Percentiles rank a stretch among this genome's conserved stretches.
Evolutionary conservation across 2,329 filamentous ascomycete species (phyloP).

Genomic region (Arthrobotrys sinensis): DNA sequence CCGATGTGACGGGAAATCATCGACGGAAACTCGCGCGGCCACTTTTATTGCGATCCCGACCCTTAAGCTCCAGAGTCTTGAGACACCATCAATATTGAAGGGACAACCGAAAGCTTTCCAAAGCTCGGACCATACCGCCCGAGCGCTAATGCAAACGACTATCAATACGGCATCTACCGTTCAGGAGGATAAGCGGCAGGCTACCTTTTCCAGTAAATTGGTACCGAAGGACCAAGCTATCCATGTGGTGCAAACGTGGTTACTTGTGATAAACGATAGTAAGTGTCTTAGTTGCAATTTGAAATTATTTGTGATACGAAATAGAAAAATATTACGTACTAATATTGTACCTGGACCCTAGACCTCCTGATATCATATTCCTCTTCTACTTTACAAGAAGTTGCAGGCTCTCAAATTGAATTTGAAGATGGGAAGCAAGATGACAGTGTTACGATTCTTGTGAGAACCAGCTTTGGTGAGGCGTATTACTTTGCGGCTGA

Average conservation of each 20-base stretch:
- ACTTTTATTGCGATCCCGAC: slow-evolving; percentile 37
- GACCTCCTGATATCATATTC: slow-evolving; percentile 40
- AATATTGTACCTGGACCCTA: neutral
- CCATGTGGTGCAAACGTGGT: slow-evolving; percentile 34
- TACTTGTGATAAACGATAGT: slow-evolving; percentile 49
- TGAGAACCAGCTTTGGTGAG: slow-evolving; percentile 1
- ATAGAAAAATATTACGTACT: neutral
- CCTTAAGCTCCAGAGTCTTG: slow-evolving; percentile 34
- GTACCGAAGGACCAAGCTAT: slow-evolving; percentile 34
- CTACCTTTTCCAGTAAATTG: slow-evolving; percentile 27
- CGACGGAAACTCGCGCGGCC: neutral
- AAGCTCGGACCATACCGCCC: slow-evolving; percentile 23
- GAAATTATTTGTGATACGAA: neutral
- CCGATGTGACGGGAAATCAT: slow-evolving; percentile 38
- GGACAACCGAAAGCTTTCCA: slow-evolving; percentile 18
- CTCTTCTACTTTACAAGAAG: slow-evolving; percentile 16
- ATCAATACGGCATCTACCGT: slow-evolving; percentile 28
- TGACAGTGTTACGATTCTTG: slow-evolving; percentile 21
- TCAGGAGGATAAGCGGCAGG: slow-evolving; percentile 37
- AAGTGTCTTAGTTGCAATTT: neutral
- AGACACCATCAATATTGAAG: neutral
- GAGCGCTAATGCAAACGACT: slow-evolving; percentile 38
- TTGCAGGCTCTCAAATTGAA: slow-evolving; percentile 37
- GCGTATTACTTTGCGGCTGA: slow-evolving; percentile 36
- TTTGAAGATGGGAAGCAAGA: slow-evolving; percentile 32